A percentile compares a stretch with the other conserved stretches of the same genome.
Evolutionary conservation across 1,139 yeast species (phyloP).

Genomic region (Scheffersomyces parashehatae): DNA sequence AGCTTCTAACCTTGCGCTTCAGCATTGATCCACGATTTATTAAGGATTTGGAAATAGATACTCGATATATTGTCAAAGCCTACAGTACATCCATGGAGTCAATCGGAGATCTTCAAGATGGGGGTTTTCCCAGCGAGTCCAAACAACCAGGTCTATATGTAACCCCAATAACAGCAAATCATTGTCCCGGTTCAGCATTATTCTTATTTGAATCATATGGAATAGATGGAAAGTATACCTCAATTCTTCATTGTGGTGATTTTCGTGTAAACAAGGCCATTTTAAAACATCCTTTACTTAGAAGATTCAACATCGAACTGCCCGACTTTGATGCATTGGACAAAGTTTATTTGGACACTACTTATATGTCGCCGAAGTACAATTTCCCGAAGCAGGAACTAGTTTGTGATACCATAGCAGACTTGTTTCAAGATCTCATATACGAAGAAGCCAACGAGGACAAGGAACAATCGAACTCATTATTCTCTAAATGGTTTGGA

Average conservation of each 20-base stretch:
- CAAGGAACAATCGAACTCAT: constrained; percentile 5
- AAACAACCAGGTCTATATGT: constrained; percentile 56
- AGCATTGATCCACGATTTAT: constrained; percentile 57
- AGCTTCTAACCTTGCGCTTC: constrained; percentile 53
- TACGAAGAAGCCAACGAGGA: constrained; percentile 19
- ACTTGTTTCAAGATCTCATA: constrained; percentile 47
- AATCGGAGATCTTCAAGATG: constrained; percentile 8
- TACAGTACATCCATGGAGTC: not conserved
- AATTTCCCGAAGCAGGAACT: constrained; percentile 75
- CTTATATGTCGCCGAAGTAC: constrained; percentile 75
- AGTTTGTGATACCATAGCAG: constrained; percentile 61
- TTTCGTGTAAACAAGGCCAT: constrained; percentile 66
- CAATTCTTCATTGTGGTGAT: constrained; percentile 85
- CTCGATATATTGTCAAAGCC: constrained; percentile 30
- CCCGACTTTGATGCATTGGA: constrained; percentile 28
- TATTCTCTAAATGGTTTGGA: constrained; percentile 43
- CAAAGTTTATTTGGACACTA: constrained; percentile 79
- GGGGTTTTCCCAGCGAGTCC: constrained; percentile 10
- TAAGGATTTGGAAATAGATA: constrained; percentile 45
- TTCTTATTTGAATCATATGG: constrained; percentile 63
- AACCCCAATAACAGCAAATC: constrained; percentile 79
- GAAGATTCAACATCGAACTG: constrained; percentile 29
- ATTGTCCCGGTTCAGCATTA: constrained; percentile 93
- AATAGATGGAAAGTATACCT: constrained; percentile 22
- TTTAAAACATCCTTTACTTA: constrained; percentile 34